These are phyloP conservation scores for Apiospora kogelbergensis DNA, from an alignment of 2,329 filamentous ascomycete genomes.

Conservation along the genomic window DNA sequence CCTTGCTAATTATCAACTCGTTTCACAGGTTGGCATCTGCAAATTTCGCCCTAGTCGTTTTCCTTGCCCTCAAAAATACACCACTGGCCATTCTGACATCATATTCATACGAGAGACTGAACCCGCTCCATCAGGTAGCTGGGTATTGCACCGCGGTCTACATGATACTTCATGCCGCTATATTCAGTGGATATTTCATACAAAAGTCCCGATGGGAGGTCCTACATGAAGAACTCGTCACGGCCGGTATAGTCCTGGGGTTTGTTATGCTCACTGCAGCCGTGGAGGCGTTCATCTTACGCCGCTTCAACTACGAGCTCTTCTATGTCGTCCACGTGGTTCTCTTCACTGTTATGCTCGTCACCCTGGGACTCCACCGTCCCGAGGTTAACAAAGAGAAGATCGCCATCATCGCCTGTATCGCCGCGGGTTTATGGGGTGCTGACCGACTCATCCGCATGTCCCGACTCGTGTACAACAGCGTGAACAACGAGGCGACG, in stretches of 20 bases:
- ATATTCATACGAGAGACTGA: constrained; percentile 47
- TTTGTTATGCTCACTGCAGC: constrained; percentile 38
- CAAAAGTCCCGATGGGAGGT: constrained; percentile 18
- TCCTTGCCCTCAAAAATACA: constrained; percentile 49
- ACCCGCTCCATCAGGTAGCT: constrained; percentile 44
- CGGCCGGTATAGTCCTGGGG: constrained; percentile 37
- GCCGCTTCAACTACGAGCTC: constrained; percentile 43
- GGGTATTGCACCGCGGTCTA: constrained; percentile 42
- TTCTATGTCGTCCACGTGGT: constrained; percentile 46
- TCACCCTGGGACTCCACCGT: constrained; percentile 43
- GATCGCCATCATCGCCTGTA: constrained; percentile 37
- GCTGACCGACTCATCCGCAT: constrained; percentile 43
- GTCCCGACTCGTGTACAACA: constrained; percentile 35
- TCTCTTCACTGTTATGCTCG: constrained; percentile 40
- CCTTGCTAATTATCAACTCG: constrained; percentile 11
- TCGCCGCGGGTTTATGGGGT: constrained; percentile 41
- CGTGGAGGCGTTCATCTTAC: constrained; percentile 31
- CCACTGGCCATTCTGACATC: constrained; percentile 42
- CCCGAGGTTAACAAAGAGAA: constrained; percentile 36
- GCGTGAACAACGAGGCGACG: constrained; percentile 39
- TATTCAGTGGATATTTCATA: constrained; percentile 34
- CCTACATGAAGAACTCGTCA: constrained; percentile 29
- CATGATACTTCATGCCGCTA: constrained; percentile 35
- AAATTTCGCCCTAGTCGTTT: constrained; percentile 46
- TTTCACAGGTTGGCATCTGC: constrained; percentile 42